phyloP scores from a whole-genome alignment of 192 early-diverging fungal species.

The Lunasporangiospora selenospora region DNA sequence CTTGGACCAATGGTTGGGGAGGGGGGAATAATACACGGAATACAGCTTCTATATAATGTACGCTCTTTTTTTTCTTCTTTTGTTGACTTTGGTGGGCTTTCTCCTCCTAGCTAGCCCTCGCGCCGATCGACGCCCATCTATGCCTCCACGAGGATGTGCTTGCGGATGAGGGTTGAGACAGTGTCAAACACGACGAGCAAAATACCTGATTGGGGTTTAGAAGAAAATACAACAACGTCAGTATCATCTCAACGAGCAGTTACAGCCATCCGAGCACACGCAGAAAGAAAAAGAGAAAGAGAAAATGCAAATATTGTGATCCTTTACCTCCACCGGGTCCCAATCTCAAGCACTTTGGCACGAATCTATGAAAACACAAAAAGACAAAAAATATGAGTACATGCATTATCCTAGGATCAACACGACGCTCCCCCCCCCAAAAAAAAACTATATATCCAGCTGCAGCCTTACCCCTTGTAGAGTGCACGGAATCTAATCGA shows the following conservation, averaged over 20 bases:
- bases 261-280: not conserved
- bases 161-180: slow-evolving; percentile 85
- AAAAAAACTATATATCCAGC: no score
- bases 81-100: no score
- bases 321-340: slow-evolving; percentile 73
- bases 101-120: no score
- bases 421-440: no score
- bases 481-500: slow-evolving; percentile 68
- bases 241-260: no score
- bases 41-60: no score
- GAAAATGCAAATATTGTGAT: not conserved
- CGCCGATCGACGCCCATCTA: slow-evolving; percentile 43
- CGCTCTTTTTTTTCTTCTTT: no score
- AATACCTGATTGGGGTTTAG: slow-evolving; percentile 70
- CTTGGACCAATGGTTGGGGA: no score
- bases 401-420: not conserved
- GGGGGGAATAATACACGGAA: no score
- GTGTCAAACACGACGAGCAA: slow-evolving; percentile 91
- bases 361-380: slow-evolving; percentile 45
- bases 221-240: no score
- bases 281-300: not conserved
- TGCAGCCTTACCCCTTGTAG: slow-evolving; percentile 84
- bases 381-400: not conserved
- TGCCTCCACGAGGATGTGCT: slow-evolving; percentile 62
- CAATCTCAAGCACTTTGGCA: slow-evolving; percentile 93